Base-by-base conservation (phyloP, 495 filamentous ascomycete species). In the Venustampulla echinocandica region DNA sequence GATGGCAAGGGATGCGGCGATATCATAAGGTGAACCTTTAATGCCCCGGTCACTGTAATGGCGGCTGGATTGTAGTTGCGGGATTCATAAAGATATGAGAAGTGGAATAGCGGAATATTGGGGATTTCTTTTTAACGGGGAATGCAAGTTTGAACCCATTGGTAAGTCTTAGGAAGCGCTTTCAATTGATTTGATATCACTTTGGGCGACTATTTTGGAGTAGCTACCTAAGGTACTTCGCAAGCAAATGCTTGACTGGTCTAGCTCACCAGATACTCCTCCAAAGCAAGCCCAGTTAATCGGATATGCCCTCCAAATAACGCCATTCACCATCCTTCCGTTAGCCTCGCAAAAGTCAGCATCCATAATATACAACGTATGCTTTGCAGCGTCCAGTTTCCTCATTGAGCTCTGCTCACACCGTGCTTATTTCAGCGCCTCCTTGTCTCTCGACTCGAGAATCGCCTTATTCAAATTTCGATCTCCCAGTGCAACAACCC, bases 401-500 rank as follows among this genome's bases (percentile, higher is more conserved):
- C 7, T 30, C 7, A n/a, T 7, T 7, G 27, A n/a, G n/a, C 27
- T 7, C 27, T 30, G n/a, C 27, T 30, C 7, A 7, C 27, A 30
- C 27, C 27, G 27, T 30, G 7, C 6, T 17, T 18, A 37, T 9
- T 37, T 17, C 15, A 18, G 6, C 9, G 6, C 7, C 3, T 28
- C 32, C 47, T 35, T 48, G n/a, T 55, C 53, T 17, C 47, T 44
- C 23, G 74, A 67, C 27, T 75, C 69, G 38, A 80, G 50, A 9
- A 81, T 67, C 0, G 64, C 68, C 46, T 60, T 63, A 49, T 73
- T 73, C 42, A 81, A 49, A 33, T 54, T 57, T 37, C 69, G 73
- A 40, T 72, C 65, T 6, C 71, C 74, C 34, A 76, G 56, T 42
- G 71, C 64, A 18, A 67, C 64, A 33, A 88, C 71, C 46, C 69